Evolutionary conservation across 306 rosid species (phyloP).

Genomic region (Hippophae tibetana): DNA sequence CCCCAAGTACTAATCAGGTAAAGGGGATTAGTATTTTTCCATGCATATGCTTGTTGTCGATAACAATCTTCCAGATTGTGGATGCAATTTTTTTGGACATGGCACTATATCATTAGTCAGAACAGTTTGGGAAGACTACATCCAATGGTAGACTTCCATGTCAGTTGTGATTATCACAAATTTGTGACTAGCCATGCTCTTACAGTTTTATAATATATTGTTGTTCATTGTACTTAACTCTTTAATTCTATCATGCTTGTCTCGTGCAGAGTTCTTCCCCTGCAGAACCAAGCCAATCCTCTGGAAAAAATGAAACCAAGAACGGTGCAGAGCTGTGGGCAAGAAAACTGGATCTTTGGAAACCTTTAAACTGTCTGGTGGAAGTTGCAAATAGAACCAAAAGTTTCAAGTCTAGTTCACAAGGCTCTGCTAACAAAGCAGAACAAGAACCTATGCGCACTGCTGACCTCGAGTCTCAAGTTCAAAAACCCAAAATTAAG

Average conservation of each 20-base stretch:
- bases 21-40: constrained; percentile 19
- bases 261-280: constrained; percentile 48
- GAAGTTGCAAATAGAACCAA: constrained; percentile 89
- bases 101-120: not conserved
- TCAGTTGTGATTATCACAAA: too few species aligned
- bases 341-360: constrained; percentile 82
- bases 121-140: too few species aligned
- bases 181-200: too few species aligned
- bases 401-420: constrained; percentile 58
- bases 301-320: constrained; percentile 46
- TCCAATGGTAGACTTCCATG: too few species aligned
- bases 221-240: constrained; percentile 11
- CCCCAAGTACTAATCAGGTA: constrained; percentile 48
- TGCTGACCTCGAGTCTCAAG: constrained; percentile 32
- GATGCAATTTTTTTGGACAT: constrained; percentile 3
- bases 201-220: constrained; percentile 6
- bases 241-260: constrained; percentile 15
- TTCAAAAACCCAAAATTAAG: constrained; percentile 48
- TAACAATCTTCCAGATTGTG: constrained; percentile 1
- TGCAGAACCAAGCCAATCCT: constrained; percentile 43
- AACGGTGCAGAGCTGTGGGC: constrained; percentile 52
- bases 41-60: constrained; percentile 6
- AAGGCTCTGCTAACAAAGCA: constrained; percentile 43
- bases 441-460: constrained; percentile 45
- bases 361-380: constrained; percentile 78